A percentile compares a stretch with the other conserved stretches of the same genome.
phyloP scores from a whole-genome alignment of 768 basidiomycete species.

The Lentinus brumalis region DNA sequence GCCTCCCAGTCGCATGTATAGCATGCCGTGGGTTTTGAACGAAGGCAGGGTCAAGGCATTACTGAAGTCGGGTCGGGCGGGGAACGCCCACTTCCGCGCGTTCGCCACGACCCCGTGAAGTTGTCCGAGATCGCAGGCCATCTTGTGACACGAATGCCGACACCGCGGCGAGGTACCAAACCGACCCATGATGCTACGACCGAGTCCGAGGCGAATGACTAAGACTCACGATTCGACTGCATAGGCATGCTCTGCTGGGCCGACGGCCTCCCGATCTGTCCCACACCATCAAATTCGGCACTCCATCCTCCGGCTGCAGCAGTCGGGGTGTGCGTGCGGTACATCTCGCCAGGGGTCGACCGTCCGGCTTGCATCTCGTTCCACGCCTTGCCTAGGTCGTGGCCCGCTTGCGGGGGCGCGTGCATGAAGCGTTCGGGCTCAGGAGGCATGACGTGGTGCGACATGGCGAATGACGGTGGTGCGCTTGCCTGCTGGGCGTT shows the following conservation, averaged over 20 bases:
- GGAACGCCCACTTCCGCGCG: too few species aligned
- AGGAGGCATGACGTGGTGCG: slow-evolving; percentile 33
- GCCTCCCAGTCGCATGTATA: too few species aligned
- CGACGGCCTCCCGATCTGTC: slow-evolving; percentile 27
- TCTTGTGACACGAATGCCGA: too few species aligned
- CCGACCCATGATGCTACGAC: too few species aligned
- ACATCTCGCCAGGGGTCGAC: slow-evolving; percentile 28
- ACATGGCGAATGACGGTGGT: slow-evolving; percentile 38
- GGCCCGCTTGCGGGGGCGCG: slow-evolving; percentile 29
- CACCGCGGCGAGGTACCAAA: too few species aligned
- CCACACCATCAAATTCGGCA: slow-evolving; percentile 48
- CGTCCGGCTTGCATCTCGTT: slow-evolving; percentile 13
- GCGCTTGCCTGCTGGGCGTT: slow-evolving; percentile 37
- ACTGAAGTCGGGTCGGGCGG: too few species aligned
- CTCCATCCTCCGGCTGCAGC: slow-evolving; percentile 43
- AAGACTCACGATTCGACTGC: slow-evolving; percentile 43
- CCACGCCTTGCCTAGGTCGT: slow-evolving; percentile 39
- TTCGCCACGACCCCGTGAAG: too few species aligned
- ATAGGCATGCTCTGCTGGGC: slow-evolving; percentile 35
- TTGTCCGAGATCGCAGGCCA: too few species aligned
- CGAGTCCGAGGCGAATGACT: background rate
- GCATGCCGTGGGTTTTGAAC: too few species aligned
- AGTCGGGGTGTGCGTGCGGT: slow-evolving; percentile 24
- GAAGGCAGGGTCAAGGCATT: too few species aligned
- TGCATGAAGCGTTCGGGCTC: slow-evolving; percentile 32